Base-by-base conservation (phyloP, 306 rosid genomes). In the Trifolium fragiferum region DNA sequence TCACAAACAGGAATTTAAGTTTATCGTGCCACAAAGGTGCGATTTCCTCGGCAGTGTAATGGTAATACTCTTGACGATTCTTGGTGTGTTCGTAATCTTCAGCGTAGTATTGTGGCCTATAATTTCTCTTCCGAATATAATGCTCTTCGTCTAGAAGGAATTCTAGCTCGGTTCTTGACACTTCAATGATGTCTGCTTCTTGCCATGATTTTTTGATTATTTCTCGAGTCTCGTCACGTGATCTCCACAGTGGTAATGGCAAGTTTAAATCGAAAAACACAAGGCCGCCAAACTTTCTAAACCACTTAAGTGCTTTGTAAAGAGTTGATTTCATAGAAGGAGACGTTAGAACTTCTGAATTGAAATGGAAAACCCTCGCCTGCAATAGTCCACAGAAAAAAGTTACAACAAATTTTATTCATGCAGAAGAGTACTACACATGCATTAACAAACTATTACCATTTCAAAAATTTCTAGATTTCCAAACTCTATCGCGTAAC, bases 141-240 rank as follows among this genome's bases (percentile, higher is more conserved):
- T 80, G 62, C 8, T 86, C 92, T 78, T 95, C 97, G 65, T 95
- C 96, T 21, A 95, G 86, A 73, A 95, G 99, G 75, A 95, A 92
- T 72, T 95, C 97, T 70, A 92, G 78, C 85, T 95, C 98, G 16
- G 78, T 80, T 85, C 89, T 89, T 18, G 99, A 87, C 70, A 95
- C 88, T 83, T 92, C 97, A 6, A 95, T 83, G 40, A 90, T 73
- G 79, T 92, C 79, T 16, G 98, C 96, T 75, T 86, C 87, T 5
- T 80, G 80, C 99, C 99, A 95, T 68, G 98, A 92, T 69, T 75
- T 86, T 61, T 76, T 84, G n/a, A 95, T 89, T 49, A 69, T 81
- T 20, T 85, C 82, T 85, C 86, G 72, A 0, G 98, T 92, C 80
- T 92, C 90, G 2, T 89, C 89, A 0, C 86, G 96, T 0, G 93